phyloP scores from a whole-genome alignment of 176 grass and related monocot genomes.

The Aegilops longissima region DNA sequence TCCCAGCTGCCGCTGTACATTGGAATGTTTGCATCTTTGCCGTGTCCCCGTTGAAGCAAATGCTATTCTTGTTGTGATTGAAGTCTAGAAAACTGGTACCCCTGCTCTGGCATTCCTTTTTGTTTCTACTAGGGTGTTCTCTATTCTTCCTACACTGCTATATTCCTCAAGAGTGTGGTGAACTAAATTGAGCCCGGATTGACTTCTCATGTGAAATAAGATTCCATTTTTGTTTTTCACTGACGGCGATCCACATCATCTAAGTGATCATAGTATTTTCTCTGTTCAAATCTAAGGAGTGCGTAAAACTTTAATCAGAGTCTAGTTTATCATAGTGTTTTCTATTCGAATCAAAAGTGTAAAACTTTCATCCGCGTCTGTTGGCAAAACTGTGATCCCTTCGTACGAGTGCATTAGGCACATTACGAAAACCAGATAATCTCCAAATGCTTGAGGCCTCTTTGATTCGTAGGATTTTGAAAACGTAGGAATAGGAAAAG shows the following conservation, averaged over 20 bases:
- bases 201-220: conserved; percentile 24
- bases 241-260: background rate
- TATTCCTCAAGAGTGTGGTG: background rate
- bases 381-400: too few species aligned
- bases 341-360: too few species aligned
- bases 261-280: too few species aligned
- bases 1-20: conserved; percentile 40
- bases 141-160: background rate
- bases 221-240: background rate
- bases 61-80: background rate
- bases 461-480: too few species aligned
- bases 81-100: background rate
- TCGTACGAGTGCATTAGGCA: too few species aligned
- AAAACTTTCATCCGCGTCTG: too few species aligned
- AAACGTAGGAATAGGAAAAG: too few species aligned
- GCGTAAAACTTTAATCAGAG: too few species aligned
- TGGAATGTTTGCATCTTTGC: conserved; percentile 32
- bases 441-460: too few species aligned
- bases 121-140: background rate
- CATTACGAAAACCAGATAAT: too few species aligned
- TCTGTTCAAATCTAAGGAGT: too few species aligned
- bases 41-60: conserved; percentile 20
- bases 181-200: background rate
- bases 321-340: too few species aligned
- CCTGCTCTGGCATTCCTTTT: background rate